Conservation (phyloP, 345 rosid species). For the Lumnitzera littorea region DNA sequence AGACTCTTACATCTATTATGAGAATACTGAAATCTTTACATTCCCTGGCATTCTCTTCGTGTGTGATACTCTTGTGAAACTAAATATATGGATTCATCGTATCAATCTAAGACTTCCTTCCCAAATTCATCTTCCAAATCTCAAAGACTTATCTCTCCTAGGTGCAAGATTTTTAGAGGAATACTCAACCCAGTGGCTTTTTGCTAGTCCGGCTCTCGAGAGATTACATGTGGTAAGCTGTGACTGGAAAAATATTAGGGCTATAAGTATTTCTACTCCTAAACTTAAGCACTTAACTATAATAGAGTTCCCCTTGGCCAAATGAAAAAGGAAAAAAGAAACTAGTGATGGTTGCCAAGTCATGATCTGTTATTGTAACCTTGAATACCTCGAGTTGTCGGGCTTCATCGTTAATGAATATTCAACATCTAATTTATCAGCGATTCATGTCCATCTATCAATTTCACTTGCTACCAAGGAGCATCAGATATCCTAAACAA, state of each 20-base stretch:
- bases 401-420: background rate
- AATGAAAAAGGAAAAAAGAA: background rate
- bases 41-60: too few relatives aligned
- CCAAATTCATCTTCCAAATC: too few relatives aligned
- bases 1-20: too few relatives aligned
- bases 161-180: too few relatives aligned
- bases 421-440: background rate
- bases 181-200: too few relatives aligned
- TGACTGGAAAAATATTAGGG: background rate
- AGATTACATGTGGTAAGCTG: background rate
- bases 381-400: background rate
- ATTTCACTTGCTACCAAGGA: too few relatives aligned
- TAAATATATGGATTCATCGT: too few relatives aligned
- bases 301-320: background rate
- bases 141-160: too few relatives aligned
- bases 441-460: background rate
- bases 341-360: background rate
- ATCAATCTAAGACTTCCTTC: too few relatives aligned
- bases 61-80: too few relatives aligned
- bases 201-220: constrained; percentile 1
- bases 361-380: background rate
- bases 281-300: background rate
- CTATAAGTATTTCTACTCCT: background rate
- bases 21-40: too few relatives aligned
- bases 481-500: background rate